These are phyloP conservation scores for Rhodotorula mucilaginosa DNA, from an alignment of 1,284 basidiomycete genomes.

Conservation along the genomic window DNA sequence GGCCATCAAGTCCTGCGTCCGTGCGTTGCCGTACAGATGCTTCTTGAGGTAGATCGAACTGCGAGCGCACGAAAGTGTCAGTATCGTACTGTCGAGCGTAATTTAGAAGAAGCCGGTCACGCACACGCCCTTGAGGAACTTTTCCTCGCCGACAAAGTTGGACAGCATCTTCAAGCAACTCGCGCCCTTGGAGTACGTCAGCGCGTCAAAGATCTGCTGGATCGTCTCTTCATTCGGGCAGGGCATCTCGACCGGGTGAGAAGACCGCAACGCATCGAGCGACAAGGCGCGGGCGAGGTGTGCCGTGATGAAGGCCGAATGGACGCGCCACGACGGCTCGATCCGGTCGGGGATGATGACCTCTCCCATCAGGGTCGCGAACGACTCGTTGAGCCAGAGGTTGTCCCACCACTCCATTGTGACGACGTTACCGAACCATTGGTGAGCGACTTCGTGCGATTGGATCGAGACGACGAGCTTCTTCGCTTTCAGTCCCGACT, in stretches of 20 bases:
- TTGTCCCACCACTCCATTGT: slow-evolving; percentile 43
- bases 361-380: slow-evolving; percentile 80
- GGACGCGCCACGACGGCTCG: slow-evolving; percentile 58
- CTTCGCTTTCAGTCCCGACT: slow-evolving; percentile 47
- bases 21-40: slow-evolving; percentile 77
- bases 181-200: slow-evolving; percentile 50
- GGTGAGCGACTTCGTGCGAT: slow-evolving; percentile 46
- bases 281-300: slow-evolving; percentile 63
- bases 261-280: slow-evolving; percentile 85
- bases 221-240: slow-evolving; percentile 62
- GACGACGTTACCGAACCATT: slow-evolving; percentile 39
- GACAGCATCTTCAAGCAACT: slow-evolving; percentile 92
- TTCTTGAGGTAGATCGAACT: slow-evolving; percentile 79
- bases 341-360: slow-evolving; percentile 74
- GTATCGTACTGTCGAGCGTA: neutral
- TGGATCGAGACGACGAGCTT: slow-evolving; percentile 49
- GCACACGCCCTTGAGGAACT: slow-evolving; percentile 52
- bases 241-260: slow-evolving; percentile 92
- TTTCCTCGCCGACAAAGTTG: slow-evolving; percentile 81
- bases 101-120: too few relatives aligned
- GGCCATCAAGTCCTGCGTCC: slow-evolving; percentile 85
- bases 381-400: slow-evolving; percentile 53
- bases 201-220: slow-evolving; percentile 37
- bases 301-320: slow-evolving; percentile 56
- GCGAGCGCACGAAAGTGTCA: slow-evolving; percentile 52